Conservation (phyloP, 768 basidiomycete genomes). For the Hydnomerulius pinastri region DNA sequence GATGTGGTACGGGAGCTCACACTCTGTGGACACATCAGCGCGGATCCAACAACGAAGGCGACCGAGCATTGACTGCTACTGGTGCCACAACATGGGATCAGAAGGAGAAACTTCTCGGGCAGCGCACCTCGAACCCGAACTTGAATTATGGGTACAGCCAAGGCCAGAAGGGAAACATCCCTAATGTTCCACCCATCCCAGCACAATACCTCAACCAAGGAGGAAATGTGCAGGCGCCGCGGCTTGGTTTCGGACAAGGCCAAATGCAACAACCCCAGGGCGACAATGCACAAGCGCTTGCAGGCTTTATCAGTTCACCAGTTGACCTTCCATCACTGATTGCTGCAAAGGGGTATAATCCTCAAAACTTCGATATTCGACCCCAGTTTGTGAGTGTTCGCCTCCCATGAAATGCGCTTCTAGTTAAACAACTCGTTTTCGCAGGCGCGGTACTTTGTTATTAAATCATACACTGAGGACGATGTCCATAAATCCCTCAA, state of each 20-base stretch:
- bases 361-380: slow-evolving; percentile 76
- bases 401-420: background rate
- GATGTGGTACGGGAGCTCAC: slow-evolving; percentile 38
- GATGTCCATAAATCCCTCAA: slow-evolving; percentile 98
- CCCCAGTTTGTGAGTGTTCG: slow-evolving; percentile 67
- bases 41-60: slow-evolving; percentile 28
- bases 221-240: slow-evolving; percentile 35
- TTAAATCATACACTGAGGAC: slow-evolving; percentile 99
- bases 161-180: slow-evolving; percentile 43
- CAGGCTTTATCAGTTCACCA: slow-evolving; percentile 60
- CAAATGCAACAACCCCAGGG: slow-evolving; percentile 29
- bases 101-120: slow-evolving; percentile 57
- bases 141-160: slow-evolving; percentile 60
- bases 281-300: slow-evolving; percentile 39
- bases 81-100: slow-evolving; percentile 60
- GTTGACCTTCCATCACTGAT: slow-evolving; percentile 87
- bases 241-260: slow-evolving; percentile 37
- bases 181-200: slow-evolving; percentile 74
- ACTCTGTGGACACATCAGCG: slow-evolving; percentile 36
- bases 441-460: slow-evolving; percentile 92
- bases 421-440: slow-evolving; percentile 10
- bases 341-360: slow-evolving; percentile 90
- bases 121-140: slow-evolving; percentile 69
- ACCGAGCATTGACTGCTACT: slow-evolving; percentile 39
- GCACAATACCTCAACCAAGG: slow-evolving; percentile 69